A percentile compares a stretch with the other conserved stretches of the same genome.
Evolutionary conservation across 345 rosid genomes (phyloP).

Genomic region (Salix arbutifolia): DNA sequence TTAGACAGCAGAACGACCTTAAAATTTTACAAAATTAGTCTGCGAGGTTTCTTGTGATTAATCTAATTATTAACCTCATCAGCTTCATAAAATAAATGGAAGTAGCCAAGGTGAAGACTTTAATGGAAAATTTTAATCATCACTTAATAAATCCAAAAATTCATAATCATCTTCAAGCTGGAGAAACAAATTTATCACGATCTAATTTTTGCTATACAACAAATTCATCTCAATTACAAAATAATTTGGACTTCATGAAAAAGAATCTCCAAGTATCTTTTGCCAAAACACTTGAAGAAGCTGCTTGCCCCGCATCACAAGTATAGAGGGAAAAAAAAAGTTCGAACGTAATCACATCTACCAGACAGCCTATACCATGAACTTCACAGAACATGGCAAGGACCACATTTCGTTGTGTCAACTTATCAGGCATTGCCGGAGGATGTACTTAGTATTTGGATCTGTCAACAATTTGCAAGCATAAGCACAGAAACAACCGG

Average conservation of each 20-base stretch:
- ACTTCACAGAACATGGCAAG: background rate
- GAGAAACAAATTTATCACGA: background rate
- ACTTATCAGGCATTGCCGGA: conserved; percentile 22
- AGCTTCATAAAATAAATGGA: background rate
- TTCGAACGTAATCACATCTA: conserved; percentile 9
- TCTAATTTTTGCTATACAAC: conserved; percentile 29
- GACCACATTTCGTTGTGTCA: background rate
- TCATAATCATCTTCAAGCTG: conserved; percentile 6
- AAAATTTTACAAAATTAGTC: too few species aligned
- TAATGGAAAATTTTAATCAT: background rate
- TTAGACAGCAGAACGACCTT: background rate
- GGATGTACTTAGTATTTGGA: conserved; percentile 49
- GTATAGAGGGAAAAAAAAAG: conserved; percentile 1
- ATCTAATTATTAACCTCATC: too few species aligned
- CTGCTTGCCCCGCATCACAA: background rate
- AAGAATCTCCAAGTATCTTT: background rate
- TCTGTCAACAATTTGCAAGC: conserved; percentile 34
- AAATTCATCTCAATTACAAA: conserved; percentile 18
- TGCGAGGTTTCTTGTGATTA: background rate
- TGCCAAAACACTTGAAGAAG: conserved; percentile 2
- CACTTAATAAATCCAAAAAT: background rate
- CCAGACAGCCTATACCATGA: conserved; percentile 8
- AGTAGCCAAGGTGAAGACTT: background rate
- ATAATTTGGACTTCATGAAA: conserved; percentile 4
- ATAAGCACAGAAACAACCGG: background rate